Percentiles rank a stretch among this genome's conserved stretches.
Evolutionary conservation across 148 eudicot species (phyloP).

Genomic region (Salicornia ramosissima): DNA sequence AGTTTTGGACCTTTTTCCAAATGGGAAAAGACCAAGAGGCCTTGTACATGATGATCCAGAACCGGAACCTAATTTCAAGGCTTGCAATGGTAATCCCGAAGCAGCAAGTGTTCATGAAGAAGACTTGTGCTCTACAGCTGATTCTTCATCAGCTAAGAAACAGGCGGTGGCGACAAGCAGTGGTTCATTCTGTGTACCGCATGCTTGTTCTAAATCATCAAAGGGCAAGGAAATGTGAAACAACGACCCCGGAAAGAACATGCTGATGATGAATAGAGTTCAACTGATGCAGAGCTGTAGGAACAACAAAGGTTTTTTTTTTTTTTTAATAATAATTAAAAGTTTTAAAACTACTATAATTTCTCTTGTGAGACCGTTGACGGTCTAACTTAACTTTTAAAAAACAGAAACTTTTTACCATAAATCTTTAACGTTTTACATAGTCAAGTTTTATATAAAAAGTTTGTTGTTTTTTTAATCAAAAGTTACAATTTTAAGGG

Average conservation of each 20-base stretch:
- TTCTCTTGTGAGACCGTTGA: too few relatives aligned
- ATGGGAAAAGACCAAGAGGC: constrained; percentile 51
- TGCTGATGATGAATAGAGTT: constrained; percentile 27
- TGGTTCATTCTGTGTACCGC: constrained; percentile 58
- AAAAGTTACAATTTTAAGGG: too few relatives aligned
- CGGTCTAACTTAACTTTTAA: too few relatives aligned
- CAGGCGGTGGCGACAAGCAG: constrained; percentile 42
- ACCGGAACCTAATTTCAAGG: constrained; percentile 23
- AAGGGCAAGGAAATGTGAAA: constrained; percentile 28
- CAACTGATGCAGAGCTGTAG: too few relatives aligned
- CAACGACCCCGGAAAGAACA: constrained; percentile 37
- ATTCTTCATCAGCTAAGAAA: constrained; percentile 65
- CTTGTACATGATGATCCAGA: constrained; percentile 32
- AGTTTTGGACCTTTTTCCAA: constrained; percentile 21
- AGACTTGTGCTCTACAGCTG: constrained; percentile 79
- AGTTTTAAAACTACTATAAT: too few relatives aligned
- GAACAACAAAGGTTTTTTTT: constrained; percentile 29
- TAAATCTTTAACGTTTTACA: too few relatives aligned
- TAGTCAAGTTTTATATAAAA: too few relatives aligned
- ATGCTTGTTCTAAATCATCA: constrained; percentile 33
- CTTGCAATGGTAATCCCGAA: constrained; percentile 24
- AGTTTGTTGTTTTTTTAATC: too few relatives aligned
- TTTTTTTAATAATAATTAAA: neutral
- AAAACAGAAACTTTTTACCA: too few relatives aligned
- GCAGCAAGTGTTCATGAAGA: constrained; percentile 50